Conservation (phyloP, 192 early-diverging fungal genomes). For the Gryganskiella cystojenkinii region DNA sequence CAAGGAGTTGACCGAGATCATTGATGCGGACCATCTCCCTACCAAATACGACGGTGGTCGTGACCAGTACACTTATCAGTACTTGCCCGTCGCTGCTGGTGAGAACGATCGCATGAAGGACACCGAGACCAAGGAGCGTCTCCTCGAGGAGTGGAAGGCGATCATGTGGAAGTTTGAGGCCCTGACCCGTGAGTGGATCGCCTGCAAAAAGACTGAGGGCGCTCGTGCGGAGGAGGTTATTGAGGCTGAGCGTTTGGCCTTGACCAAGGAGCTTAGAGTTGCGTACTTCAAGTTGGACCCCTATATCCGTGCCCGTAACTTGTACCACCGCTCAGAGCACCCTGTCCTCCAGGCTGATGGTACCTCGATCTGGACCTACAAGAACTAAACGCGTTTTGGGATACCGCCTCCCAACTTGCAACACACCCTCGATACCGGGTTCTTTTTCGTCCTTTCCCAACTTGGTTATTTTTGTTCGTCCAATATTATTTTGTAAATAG, state of each 20-base stretch:
- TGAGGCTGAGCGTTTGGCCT: constrained; percentile 45
- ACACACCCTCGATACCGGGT: no score
- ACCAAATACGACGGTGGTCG: constrained; percentile 66
- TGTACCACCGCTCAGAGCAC: constrained; percentile 50
- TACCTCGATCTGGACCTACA: constrained; percentile 27
- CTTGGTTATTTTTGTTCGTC: background rate
- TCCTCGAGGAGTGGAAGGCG: constrained; percentile 39
- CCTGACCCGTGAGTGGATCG: constrained; percentile 61
- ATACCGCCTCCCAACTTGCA: no score
- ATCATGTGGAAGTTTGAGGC: constrained; percentile 61
- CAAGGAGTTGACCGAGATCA: constrained; percentile 73
- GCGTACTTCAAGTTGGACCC: constrained; percentile 62
- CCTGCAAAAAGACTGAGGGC: constrained; percentile 17
- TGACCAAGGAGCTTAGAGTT: constrained; percentile 55
- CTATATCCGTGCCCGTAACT: constrained; percentile 54
- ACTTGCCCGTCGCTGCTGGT: constrained; percentile 31
- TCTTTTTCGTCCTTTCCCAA: background rate
- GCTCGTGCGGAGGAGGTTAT: constrained; percentile 49
- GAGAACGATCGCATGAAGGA: constrained; percentile 65
- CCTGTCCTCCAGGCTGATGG: constrained; percentile 50
- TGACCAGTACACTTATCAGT: constrained; percentile 64
- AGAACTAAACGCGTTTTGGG: constrained; percentile 10
- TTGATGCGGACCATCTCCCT: constrained; percentile 70
- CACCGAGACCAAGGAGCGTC: constrained; percentile 32
- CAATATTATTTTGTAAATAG: background rate